Evolutionary conservation across 2,329 filamentous ascomycete species (phyloP), one percentile per base, ranked within the genome.

Genomic region (Alternaria sp.): DNA sequence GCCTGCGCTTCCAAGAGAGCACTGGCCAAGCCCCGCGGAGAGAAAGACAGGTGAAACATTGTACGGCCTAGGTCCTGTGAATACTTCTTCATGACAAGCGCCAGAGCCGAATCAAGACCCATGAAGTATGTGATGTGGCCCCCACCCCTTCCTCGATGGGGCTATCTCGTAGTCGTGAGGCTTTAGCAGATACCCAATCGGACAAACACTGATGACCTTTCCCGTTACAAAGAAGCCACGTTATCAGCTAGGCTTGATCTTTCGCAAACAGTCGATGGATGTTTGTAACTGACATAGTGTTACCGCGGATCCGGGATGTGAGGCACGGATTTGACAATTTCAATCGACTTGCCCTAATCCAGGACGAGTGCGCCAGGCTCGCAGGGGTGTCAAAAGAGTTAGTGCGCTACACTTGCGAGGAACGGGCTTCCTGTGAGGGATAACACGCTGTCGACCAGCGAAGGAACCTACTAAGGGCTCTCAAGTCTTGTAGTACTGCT

Each of bases 271-370:
- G 41, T 46, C 33, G 47, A 41, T 50, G 59, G 45, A 55, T 68
- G 67, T 61, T 65, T 65, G 67, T 55, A 58, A 58, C 26, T 47
- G 63, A 51, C 58, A 60, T 51, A 18, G 68, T 69, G 43, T 28
- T 26, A 70, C 70, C 69, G 67, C 63, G 67, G 67, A 69, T 20
- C 45, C 65, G 68, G 68, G 62, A 68, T 23, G 50, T 41, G 59
- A 54, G 44, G 56, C 55, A 65, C 57, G 41, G 25, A 55, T 33
- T 58, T 55, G 44, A 47, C 59, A 28, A 12, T 54, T 30, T 55
- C 43, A 33, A 30, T 55, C 41, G 54, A 58, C 25, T 21, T 55
- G 51, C 30, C 15, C 33, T 45, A 20, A n/a, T 41, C 43, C 33
- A 46, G 28, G 57, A n/a, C 49, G 26, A 37, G n/a, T 45, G 20